Base-by-base conservation (phyloP, 129 eudicot genomes). In the Scalesia atractyloides region DNA sequence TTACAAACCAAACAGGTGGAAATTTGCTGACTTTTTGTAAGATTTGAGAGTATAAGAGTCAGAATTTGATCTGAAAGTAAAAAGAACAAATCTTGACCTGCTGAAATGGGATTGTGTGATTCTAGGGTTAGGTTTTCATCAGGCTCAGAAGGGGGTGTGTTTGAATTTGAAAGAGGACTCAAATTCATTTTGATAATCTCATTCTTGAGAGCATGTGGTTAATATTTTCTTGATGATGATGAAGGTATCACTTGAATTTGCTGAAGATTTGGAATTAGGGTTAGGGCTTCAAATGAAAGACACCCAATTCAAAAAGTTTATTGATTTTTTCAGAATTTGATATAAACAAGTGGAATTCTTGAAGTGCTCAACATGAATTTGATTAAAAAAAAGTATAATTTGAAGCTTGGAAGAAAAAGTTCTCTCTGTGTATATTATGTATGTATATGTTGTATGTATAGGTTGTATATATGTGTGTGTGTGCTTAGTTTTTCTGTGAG, bases 21-120 rank as follows among this genome's bases (percentile, higher is more conserved):
- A 46, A 73, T 15, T 5, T 68, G 86, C 73, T 86, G 97, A 6
- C 73, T 64, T 19, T 70, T 80, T 4, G 88, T 79, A 13, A 90
- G 74, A 70, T 79, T 86, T 4, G 89, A 80, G 5, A 94, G 79
- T 4, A 94, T 79, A 8, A n/a, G 56, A 20, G 60, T 2, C 69
- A 94, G 58, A 37, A 83, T 49, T 62, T 87, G 82, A 46, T 92
- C 98, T 0, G 96, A 82, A 16, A 92, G 68, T 30, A 85, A 24
- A n/a, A 84, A 58, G 26, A 73, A 77, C 19, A 22, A 79, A 79
- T 92, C 96, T 15, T 79, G 84, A 24, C 54, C 0, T 10, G 10
- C 6, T 14, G 62, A 77, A 58, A 33, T 50, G 15, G 76, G 58
- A 43, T n/a, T 77, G 7, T 22, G 9, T 46, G 13, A 34, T 54